A percentile compares a stretch with the other conserved stretches of the same genome.
These are phyloP conservation scores for Rosa rugosa DNA, from an alignment of 306 rosid species.

Conservation along the genomic window DNA sequence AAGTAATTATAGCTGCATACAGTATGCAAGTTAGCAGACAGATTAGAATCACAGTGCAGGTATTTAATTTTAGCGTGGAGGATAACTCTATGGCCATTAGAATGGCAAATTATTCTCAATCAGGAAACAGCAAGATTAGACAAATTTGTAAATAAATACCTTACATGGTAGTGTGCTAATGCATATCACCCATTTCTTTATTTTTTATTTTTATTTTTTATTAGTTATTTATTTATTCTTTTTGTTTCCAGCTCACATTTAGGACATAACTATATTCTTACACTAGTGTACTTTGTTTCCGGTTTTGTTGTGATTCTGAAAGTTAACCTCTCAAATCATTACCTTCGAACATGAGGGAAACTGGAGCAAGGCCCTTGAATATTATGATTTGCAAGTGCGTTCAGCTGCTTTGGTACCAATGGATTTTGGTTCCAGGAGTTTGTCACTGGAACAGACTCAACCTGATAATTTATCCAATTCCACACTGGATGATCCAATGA, in stretches of 20 bases:
- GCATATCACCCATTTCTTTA: background rate
- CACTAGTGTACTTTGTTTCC: conserved; percentile 7
- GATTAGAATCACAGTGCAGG: background rate
- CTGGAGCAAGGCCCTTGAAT: conserved; percentile 98
- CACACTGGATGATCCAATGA: conserved; percentile 40
- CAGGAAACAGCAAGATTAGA: background rate
- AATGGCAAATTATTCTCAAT: background rate
- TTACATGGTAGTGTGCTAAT: background rate
- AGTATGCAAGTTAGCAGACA: background rate
- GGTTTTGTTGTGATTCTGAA: conserved; percentile 39
- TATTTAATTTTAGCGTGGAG: background rate
- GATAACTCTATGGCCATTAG: background rate
- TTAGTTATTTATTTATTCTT: background rate
- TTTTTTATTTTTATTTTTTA: background rate
- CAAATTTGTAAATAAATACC: background rate
- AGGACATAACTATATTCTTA: conserved; percentile 10
- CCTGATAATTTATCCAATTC: conserved; percentile 39
- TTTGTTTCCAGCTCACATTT: background rate
- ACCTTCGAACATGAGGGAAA: conserved; percentile 93
- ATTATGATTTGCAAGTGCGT: conserved; percentile 82
- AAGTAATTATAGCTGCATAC: background rate
- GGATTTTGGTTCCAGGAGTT: conserved; percentile 40
- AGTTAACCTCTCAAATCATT: conserved; percentile 82
- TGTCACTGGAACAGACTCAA: conserved; percentile 39
- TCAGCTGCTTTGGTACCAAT: conserved; percentile 46